A percentile compares a stretch with the other conserved stretches of the same genome.
Evolutionary conservation across 345 rosid species (phyloP).

Genomic region (Hibiscus trionum): DNA sequence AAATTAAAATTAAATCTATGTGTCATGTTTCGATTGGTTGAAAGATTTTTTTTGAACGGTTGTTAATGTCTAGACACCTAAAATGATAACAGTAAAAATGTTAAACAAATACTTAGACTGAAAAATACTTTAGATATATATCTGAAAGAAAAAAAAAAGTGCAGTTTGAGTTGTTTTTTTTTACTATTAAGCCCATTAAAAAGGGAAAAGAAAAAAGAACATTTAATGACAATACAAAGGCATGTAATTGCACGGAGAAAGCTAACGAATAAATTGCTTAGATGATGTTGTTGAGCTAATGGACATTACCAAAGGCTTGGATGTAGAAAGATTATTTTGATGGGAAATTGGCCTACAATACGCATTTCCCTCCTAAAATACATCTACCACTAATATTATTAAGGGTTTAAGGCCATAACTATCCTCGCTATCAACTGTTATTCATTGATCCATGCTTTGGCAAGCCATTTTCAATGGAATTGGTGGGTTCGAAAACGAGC

Average conservation of each 20-base stretch:
- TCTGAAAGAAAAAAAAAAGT: no score
- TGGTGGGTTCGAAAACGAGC: slow-evolving; percentile 49
- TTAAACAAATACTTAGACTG: no score
- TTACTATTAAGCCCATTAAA: no score
- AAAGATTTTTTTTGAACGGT: no score
- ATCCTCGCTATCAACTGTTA: not conserved
- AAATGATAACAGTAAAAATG: no score
- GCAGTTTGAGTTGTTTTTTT: no score
- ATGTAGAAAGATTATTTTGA: not conserved
- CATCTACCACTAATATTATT: not conserved
- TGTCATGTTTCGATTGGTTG: no score
- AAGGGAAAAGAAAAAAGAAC: no score
- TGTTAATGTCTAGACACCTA: no score
- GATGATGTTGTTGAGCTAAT: not conserved
- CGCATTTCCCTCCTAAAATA: not conserved
- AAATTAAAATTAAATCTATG: no score
- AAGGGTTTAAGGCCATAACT: not conserved
- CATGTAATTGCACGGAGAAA: not conserved
- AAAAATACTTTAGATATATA: no score
- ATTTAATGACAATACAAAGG: not conserved
- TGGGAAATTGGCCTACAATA: not conserved
- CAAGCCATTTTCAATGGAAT: slow-evolving; percentile 43
- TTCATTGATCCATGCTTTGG: slow-evolving; percentile 10
- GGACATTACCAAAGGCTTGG: not conserved
- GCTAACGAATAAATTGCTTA: not conserved